Conservation (phyloP, 768 basidiomycete species). For the Rhodotorula sphaerocarpa region DNA sequence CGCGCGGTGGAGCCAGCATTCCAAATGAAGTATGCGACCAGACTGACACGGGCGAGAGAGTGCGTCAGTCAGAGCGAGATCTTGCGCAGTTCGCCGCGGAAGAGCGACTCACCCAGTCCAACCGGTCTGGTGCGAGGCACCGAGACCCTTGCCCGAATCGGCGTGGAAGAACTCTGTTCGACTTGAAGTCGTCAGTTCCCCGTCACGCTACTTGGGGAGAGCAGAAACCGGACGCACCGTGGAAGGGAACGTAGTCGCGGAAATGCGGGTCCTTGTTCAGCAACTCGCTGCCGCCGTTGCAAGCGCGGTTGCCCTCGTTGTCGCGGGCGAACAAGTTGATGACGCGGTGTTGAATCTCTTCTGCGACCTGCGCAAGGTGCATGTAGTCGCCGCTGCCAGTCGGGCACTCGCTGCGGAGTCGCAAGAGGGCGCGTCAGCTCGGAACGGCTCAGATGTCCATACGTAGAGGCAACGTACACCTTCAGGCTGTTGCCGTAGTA, state of each 20-base stretch:
- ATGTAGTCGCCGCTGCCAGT: slow-evolving; percentile 95
- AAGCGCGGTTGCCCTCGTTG: slow-evolving; percentile 67
- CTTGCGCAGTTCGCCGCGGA: neutral
- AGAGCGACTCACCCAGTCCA: slow-evolving; percentile 51
- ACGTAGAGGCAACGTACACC: slow-evolving; percentile 41
- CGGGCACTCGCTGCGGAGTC: slow-evolving; percentile 72
- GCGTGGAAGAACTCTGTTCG: slow-evolving; percentile 77
- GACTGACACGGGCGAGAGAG: slow-evolving; percentile 10
- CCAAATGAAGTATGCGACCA: slow-evolving; percentile 50
- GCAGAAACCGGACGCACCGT: slow-evolving; percentile 53
- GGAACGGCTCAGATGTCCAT: neutral
- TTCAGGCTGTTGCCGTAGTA: slow-evolving; percentile 90
- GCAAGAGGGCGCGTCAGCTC: neutral
- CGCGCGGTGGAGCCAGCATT: slow-evolving; percentile 65
- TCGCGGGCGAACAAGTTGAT: slow-evolving; percentile 98
- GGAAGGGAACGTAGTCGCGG: slow-evolving; percentile 93
- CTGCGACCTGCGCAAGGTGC: slow-evolving; percentile 86
- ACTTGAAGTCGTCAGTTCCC: neutral
- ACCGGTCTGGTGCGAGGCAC: slow-evolving; percentile 96
- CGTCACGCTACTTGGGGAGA: neutral
- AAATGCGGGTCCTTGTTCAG: slow-evolving; percentile 89
- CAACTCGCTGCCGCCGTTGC: slow-evolving; percentile 79
- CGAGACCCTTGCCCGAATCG: slow-evolving; percentile 81
- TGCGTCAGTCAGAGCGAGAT: slow-evolving; percentile 43
- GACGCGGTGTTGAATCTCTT: slow-evolving; percentile 97